Evolutionary conservation across 1,139 yeast species (phyloP).

Genomic region (Pneumocystis canis): DNA sequence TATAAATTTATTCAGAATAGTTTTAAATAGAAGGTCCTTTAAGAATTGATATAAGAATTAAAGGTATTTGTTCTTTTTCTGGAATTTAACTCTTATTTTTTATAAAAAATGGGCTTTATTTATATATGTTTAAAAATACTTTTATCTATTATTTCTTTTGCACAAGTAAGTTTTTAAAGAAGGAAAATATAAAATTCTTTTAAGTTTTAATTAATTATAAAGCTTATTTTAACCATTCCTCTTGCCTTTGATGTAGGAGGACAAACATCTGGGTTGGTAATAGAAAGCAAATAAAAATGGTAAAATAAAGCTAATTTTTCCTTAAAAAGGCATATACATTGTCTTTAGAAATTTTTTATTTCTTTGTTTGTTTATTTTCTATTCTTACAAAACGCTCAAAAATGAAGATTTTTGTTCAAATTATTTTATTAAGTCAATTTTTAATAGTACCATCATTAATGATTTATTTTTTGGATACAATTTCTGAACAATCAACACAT

Average conservation of each 20-base stretch:
- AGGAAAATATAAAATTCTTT: background rate
- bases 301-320: background rate
- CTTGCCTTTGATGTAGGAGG: constrained; percentile 95
- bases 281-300: background rate
- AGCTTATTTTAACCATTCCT: constrained; percentile 68
- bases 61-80: background rate
- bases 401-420: constrained; percentile 37
- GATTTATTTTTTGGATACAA: constrained; percentile 52
- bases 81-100: background rate
- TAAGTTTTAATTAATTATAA: background rate
- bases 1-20: background rate
- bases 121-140: background rate
- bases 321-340: constrained; percentile 52
- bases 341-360: constrained; percentile 41
- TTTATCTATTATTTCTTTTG: background rate
- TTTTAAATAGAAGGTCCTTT: background rate
- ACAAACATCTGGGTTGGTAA: constrained; percentile 58
- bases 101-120: background rate
- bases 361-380: constrained; percentile 64
- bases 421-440: constrained; percentile 67
- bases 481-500: constrained; percentile 24
- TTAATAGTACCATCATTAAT: constrained; percentile 67
- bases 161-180: background rate
- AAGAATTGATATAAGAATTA: background rate
- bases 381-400: constrained; percentile 39